Evolutionary conservation across 108 stramenopile genomes (phyloP).

Genomic region (Nannochloropsis salina): DNA sequence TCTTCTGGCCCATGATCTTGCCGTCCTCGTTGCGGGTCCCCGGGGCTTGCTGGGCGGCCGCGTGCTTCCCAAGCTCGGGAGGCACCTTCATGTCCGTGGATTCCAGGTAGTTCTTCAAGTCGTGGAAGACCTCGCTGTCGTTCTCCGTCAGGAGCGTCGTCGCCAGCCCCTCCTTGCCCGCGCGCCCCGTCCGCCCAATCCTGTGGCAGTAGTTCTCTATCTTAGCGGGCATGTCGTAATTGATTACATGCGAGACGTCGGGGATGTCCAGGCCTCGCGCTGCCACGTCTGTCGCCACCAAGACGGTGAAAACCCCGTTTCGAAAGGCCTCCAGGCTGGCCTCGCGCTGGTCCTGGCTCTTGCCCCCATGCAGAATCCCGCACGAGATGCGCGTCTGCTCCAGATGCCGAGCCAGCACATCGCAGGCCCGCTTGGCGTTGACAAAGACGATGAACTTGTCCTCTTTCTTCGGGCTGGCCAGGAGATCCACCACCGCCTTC

Average conservation of each 20-base stretch:
- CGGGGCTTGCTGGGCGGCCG: conserved; percentile 49
- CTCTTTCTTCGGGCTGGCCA: not conserved
- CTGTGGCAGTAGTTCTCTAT: conserved; percentile 92
- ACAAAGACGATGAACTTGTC: conserved; percentile 95
- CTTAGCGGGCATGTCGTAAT: conserved; percentile 83
- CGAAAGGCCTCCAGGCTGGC: conserved; percentile 77
- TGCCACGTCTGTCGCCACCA: conserved; percentile 81
- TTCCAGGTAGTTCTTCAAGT: conserved; percentile 51
- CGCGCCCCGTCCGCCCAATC: conserved; percentile 95
- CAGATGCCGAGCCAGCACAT: conserved; percentile 64
- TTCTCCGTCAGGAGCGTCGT: conserved; percentile 85
- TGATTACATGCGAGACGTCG: conserved; percentile 89
- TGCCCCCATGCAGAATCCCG: conserved; percentile 90
- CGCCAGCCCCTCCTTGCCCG: conserved; percentile 87
- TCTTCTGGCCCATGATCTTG: conserved; percentile 40
- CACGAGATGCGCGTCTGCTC: conserved; percentile 66
- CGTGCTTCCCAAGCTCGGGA: conserved; percentile 47
- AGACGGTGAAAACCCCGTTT: conserved; percentile 47
- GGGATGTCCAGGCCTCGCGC: conserved; percentile 93
- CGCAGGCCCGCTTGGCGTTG: conserved; percentile 78
- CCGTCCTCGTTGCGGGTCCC: conserved; percentile 46
- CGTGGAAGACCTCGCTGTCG: conserved; percentile 68
- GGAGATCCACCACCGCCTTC: conserved; percentile 23
- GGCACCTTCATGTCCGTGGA: conserved; percentile 50
- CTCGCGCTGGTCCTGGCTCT: conserved; percentile 93